Base-by-base conservation (phyloP, 192 early-diverging fungal species). In the Podila verticillata region DNA sequence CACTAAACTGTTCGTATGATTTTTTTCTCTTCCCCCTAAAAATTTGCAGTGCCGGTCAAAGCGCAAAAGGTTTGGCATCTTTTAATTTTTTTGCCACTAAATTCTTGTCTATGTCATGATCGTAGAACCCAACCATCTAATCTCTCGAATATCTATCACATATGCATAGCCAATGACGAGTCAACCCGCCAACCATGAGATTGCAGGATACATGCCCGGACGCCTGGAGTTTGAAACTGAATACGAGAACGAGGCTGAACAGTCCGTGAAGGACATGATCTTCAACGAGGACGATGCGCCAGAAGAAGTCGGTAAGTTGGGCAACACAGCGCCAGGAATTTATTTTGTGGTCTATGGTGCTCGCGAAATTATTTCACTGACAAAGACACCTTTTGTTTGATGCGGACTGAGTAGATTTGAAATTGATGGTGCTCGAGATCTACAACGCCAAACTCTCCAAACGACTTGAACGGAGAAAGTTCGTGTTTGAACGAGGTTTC, bases 181-280 rank as follows among this genome's bases (percentile, higher is more conserved):
- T 85, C 88, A 90, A 29, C 97, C 98, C 8, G 90, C 93, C 48
- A 96, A 95, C 83, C 98, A 99, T 66, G 98, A 99, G 82, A 96
- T 99, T 72, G 87, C 90, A 34, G 98, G 98, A 6, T 99, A 94
- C 70, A 99, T 99, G 98, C 98, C 98, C 20, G 93, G 93, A 17
- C 94, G 98, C 24, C 78, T 90, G 28, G 98, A 99, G 83, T 99
- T 98, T 83, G 98, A 99, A 63, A 89, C 88, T n/a, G 98, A 99
- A 82, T 89, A 90, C 68, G 97, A 98, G 59, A 97, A 98, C 66
- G 96, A 97, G 44, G 96, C 97, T 5, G 98, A 99, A 85, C 89
- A 92, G 54, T 74, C 85, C n/a, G 91, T 99, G 61, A 99, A 98
- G 72, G 97, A 99, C 68, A 93, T 99, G 89, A 84, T 91, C 49